Evolutionary conservation across 108 stramenopile genomes (phyloP).

Genomic region (Nitzschia inconspicua): DNA sequence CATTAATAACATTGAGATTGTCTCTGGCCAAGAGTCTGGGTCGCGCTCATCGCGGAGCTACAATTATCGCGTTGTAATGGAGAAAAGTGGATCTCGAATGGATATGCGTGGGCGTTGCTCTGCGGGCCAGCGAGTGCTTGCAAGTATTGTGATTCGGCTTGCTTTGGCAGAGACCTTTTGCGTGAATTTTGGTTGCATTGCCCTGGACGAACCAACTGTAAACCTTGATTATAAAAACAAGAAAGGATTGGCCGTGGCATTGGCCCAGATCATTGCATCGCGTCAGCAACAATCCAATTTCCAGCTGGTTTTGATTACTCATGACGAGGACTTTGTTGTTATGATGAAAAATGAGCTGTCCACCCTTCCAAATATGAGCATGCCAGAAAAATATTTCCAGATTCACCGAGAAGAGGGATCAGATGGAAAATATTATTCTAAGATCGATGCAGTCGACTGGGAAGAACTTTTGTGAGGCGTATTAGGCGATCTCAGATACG

Average conservation of each 20-base stretch:
- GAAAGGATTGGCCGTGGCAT: conserved; percentile 89
- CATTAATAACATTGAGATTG: conserved; percentile 95
- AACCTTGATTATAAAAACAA: conserved; percentile 96
- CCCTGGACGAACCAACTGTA: conserved; percentile 92
- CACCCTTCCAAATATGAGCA: conserved; percentile 77
- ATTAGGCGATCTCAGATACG: too few species aligned
- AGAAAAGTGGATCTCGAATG: conserved; percentile 78
- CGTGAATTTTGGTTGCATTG: conserved; percentile 93
- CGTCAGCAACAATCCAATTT: conserved; percentile 91
- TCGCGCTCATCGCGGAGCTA: conserved; percentile 68
- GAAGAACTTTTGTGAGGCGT: conserved; percentile 65
- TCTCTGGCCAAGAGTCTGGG: conserved; percentile 82
- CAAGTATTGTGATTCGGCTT: conserved; percentile 97
- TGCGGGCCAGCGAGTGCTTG: conserved; percentile 93
- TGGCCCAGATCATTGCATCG: conserved; percentile 91
- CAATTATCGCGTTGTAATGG: conserved; percentile 99
- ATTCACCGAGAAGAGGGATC: conserved; percentile 82
- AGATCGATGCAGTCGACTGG: conserved; percentile 82
- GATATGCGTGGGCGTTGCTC: conserved; percentile 99
- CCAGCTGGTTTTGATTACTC: conserved; percentile 97
- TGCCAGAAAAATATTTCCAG: conserved; percentile 96
- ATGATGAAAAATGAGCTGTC: conserved; percentile 91
- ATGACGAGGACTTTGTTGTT: conserved; percentile 97
- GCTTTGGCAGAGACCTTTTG: conserved; percentile 99
- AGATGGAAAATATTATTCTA: conserved; percentile 81